phyloP scores from a whole-genome alignment of 805 yeast genomes.

The Tetrapisispora pingtungensis region DNA sequence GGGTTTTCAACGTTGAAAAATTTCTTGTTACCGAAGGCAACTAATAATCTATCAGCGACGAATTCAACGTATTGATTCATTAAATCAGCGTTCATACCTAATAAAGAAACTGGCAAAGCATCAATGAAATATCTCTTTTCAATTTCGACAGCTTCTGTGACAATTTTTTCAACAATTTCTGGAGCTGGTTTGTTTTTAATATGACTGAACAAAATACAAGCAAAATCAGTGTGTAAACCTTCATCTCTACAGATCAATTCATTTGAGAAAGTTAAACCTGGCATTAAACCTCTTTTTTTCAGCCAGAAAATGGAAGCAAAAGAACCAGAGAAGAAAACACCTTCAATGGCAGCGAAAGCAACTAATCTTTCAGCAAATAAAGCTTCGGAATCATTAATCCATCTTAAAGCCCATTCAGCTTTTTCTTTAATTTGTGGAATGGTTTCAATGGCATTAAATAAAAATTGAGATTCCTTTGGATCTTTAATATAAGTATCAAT shows the following conservation, averaged over 20 bases:
- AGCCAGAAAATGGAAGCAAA: constrained; percentile 98
- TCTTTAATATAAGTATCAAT: constrained; percentile 95
- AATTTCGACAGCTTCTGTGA: constrained; percentile 89
- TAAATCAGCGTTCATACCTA: constrained; percentile 88
- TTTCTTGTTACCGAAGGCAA: constrained; percentile 86
- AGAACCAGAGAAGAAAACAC: constrained; percentile 96
- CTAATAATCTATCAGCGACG: constrained; percentile 89
- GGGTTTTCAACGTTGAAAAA: constrained; percentile 83
- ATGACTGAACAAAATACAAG: constrained; percentile 89
- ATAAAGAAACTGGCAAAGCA: constrained; percentile 83
- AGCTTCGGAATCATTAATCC: constrained; percentile 86
- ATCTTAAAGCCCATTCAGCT: constrained; percentile 98
- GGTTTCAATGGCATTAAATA: constrained; percentile 92
- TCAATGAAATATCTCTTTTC: constrained; percentile 93
- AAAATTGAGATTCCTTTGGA: constrained; percentile 80
- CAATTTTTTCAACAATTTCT: constrained; percentile 69
- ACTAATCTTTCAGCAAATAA: constrained; percentile 91
- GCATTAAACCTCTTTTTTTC: constrained; percentile 98
- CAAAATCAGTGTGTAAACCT: constrained; percentile 98
- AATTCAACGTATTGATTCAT: constrained; percentile 98
- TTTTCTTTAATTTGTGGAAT: constrained; percentile 94
- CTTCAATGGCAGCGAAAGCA: constrained; percentile 98
- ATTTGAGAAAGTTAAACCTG: constrained; percentile 95
- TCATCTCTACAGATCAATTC: constrained; percentile 97
- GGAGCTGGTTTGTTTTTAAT: constrained; percentile 79